These are phyloP conservation scores for Hansenula lynferdii DNA, from an alignment of 1,139 yeast genomes.

Conservation along the genomic window DNA sequence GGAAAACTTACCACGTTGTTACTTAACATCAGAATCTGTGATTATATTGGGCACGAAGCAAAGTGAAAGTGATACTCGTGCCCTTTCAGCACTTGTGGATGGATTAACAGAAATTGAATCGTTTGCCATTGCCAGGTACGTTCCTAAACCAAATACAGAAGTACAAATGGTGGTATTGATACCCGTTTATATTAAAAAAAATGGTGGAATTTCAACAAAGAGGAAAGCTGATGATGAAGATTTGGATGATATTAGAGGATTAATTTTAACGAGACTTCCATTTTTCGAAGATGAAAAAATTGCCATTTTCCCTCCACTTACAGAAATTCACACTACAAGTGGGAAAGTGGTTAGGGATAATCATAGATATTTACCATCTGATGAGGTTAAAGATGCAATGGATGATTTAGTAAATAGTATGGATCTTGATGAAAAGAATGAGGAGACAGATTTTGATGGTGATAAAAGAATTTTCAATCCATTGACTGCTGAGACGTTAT, in stretches of 20 bases:
- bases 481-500: conserved; percentile 16
- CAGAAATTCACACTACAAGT: conserved; percentile 29
- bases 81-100: conserved; percentile 50
- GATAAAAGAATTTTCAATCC: conserved; percentile 25
- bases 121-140: conserved; percentile 61
- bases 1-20: conserved; percentile 49
- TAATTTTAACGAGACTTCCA: conserved; percentile 53
- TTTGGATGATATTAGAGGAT: conserved; percentile 17
- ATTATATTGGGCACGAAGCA: conserved; percentile 47
- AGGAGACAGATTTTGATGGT: conserved; percentile 15
- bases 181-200: conserved; percentile 37
- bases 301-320: conserved; percentile 53
- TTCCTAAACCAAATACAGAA: conserved; percentile 41
- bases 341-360: conserved; percentile 27
- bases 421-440: conserved; percentile 28
- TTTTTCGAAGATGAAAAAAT: conserved; percentile 72
- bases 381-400: conserved; percentile 34
- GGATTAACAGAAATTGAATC: conserved; percentile 44
- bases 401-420: conserved; percentile 32
- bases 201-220: conserved; percentile 7
- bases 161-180: conserved; percentile 53
- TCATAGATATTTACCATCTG: conserved; percentile 27
- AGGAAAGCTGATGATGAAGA: conserved; percentile 15
- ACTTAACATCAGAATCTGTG: conserved; percentile 52
- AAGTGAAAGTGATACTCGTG: conserved; percentile 33